Conservation (phyloP, 257 asterid genomes). For the Nicotiana otophora region DNA sequence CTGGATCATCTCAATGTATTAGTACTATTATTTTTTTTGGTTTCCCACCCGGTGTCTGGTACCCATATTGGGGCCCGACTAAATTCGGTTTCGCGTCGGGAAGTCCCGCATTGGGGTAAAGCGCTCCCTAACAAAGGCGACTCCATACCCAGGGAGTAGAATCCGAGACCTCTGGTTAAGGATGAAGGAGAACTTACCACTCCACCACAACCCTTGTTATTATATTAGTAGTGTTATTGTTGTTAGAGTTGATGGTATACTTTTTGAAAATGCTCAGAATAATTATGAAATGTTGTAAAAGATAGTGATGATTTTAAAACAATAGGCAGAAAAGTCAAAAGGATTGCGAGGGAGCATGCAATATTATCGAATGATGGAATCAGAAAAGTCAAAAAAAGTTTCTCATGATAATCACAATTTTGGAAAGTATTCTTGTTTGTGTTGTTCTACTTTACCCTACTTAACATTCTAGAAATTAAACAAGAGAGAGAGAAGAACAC, state of each 20-base stretch:
- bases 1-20: background rate
- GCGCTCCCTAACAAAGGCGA: too few species aligned
- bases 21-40: background rate
- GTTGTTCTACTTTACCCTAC: background rate
- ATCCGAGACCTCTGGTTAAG: too few species aligned
- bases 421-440: background rate
- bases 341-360: background rate
- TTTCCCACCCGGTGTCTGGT: too few species aligned
- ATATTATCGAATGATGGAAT: background rate
- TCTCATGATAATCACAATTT: background rate
- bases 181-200: too few species aligned
- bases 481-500: background rate
- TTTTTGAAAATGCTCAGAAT: background rate
- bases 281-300: background rate
- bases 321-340: background rate
- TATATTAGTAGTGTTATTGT: background rate
- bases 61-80: too few species aligned
- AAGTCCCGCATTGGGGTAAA: too few species aligned
- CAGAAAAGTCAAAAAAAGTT: background rate
- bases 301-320: background rate
- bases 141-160: too few species aligned
- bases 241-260: background rate
- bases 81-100: too few species aligned
- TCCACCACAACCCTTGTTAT: too few species aligned
- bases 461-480: conserved; percentile 8